Percentiles rank a stretch among this genome's conserved stretches.
These are phyloP conservation scores for Didymella segeticola DNA, from an alignment of 2,329 filamentous ascomycete species.

Conservation along the genomic window DNA sequence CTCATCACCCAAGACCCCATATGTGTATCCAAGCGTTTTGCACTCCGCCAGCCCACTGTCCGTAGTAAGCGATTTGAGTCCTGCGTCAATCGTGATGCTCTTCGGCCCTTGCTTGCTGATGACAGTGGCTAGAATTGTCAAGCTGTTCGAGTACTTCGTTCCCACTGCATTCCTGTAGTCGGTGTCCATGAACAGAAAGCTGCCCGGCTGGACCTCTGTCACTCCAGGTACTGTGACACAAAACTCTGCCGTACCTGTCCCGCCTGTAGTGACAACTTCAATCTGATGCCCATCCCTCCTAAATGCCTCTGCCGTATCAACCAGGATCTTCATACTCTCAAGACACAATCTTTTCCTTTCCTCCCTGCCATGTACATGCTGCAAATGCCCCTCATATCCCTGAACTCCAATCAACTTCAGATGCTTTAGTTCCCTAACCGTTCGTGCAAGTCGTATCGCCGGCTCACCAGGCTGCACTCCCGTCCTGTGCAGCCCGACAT, in stretches of 20 bases:
- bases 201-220: conserved; percentile 62
- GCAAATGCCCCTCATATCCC: conserved; percentile 62
- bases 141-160: conserved; percentile 56
- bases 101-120: conserved; percentile 56
- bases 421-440: conserved; percentile 48
- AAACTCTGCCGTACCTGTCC: conserved; percentile 62
- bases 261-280: conserved; percentile 60
- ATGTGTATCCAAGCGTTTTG: conserved; percentile 51
- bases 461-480: conserved; percentile 54
- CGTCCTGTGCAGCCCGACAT: conserved; percentile 60
- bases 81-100: conserved; percentile 57
- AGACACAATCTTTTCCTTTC: conserved; percentile 54
- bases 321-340: conserved; percentile 55
- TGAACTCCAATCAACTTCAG: conserved; percentile 58
- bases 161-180: conserved; percentile 63
- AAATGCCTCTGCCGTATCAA: conserved; percentile 52
- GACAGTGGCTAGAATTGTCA: conserved; percentile 59
- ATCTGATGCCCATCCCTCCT: conserved; percentile 54
- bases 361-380: conserved; percentile 57
- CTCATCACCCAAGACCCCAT: conserved; percentile 58
- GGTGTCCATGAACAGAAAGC: conserved; percentile 65
- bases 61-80: conserved; percentile 60
- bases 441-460: conserved; percentile 50
- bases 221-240: conserved; percentile 59
- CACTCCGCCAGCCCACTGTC: conserved; percentile 61